phyloP scores from a whole-genome alignment of 805 yeast genomes.

The Pichia thaimueangensis region DNA sequence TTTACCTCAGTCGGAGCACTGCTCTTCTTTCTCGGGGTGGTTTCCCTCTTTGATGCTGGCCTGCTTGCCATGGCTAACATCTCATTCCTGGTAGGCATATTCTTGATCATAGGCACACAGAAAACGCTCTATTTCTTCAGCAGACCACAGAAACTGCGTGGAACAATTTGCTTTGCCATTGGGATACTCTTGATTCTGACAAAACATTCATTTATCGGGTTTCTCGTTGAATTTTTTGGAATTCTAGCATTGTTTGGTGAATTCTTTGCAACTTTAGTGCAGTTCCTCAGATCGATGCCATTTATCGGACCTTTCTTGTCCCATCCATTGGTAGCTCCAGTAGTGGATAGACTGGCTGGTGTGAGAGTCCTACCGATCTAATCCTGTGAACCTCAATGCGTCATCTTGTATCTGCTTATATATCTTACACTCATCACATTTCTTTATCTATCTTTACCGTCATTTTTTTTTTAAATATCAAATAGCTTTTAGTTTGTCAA shows the following conservation, averaged over 20 bases:
- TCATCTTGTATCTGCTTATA: too few relatives aligned
- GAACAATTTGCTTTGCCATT: conserved; percentile 67
- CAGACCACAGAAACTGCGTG: conserved; percentile 80
- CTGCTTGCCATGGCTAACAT: conserved; percentile 86
- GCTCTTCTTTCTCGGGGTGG: conserved; percentile 73
- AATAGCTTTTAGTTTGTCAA: too few relatives aligned
- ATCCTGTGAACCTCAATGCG: too few relatives aligned
- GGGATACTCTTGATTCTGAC: conserved; percentile 74
- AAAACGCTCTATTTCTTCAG: conserved; percentile 79
- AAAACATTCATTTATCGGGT: conserved; percentile 79
- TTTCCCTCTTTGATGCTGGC: conserved; percentile 84
- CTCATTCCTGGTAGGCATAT: conserved; percentile 71
- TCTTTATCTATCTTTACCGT: too few relatives aligned
- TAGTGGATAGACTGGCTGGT: conserved; percentile 57
- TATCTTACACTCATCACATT: too few relatives aligned
- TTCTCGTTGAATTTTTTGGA: conserved; percentile 81
- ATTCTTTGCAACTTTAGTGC: conserved; percentile 82
- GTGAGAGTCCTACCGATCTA: conserved; percentile 61
- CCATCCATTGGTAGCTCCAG: conserved; percentile 78
- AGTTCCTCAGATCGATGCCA: conserved; percentile 83
- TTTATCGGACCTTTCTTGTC: conserved; percentile 79
- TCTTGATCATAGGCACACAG: conserved; percentile 81
- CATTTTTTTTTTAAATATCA: too few relatives aligned
- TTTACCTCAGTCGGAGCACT: conserved; percentile 81
- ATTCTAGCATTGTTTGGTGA: conserved; percentile 84